These are phyloP conservation scores for Aspergillus clavatus DNA, from an alignment of 2,329 filamentous ascomycete genomes.

Conservation along the genomic window DNA sequence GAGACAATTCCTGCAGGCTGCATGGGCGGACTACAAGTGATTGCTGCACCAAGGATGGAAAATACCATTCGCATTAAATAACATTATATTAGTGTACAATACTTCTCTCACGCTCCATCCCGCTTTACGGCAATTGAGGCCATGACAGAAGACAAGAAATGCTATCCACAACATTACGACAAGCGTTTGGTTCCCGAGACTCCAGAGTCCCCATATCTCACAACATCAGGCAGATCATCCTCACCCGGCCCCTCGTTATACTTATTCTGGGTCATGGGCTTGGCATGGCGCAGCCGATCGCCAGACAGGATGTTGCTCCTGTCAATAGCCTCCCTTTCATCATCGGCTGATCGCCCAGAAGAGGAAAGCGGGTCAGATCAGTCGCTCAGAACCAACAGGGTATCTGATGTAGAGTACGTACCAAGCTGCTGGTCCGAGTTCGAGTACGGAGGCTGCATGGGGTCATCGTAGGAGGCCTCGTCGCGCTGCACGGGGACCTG, in stretches of 20 bases:
- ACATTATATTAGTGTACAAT: background rate
- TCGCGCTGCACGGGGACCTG: slow-evolving; percentile 23
- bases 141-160: too few relatives aligned
- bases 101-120: too few relatives aligned
- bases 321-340: slow-evolving; percentile 21
- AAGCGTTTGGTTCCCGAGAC: background rate
- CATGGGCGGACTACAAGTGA: slow-evolving; percentile 5
- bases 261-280: slow-evolving; percentile 15
- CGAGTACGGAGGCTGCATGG: slow-evolving; percentile 26
- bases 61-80: background rate
- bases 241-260: slow-evolving; percentile 24
- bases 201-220: slow-evolving; percentile 1
- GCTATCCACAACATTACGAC: background rate
- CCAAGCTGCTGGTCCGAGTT: slow-evolving; percentile 26
- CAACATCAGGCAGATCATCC: slow-evolving; percentile 19
- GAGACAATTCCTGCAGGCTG: slow-evolving; percentile 17
- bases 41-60: background rate
- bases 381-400: background rate
- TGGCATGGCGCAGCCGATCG: slow-evolving; percentile 21
- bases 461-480: slow-evolving; percentile 21
- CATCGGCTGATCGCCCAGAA: too few relatives aligned
- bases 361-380: background rate
- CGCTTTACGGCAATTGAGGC: too few relatives aligned
- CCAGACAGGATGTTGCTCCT: slow-evolving; percentile 21
- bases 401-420: slow-evolving; percentile 13